phyloP scores from a whole-genome alignment of 495 filamentous ascomycete species.

The Pseudoneurospora amorphoporcata region DNA sequence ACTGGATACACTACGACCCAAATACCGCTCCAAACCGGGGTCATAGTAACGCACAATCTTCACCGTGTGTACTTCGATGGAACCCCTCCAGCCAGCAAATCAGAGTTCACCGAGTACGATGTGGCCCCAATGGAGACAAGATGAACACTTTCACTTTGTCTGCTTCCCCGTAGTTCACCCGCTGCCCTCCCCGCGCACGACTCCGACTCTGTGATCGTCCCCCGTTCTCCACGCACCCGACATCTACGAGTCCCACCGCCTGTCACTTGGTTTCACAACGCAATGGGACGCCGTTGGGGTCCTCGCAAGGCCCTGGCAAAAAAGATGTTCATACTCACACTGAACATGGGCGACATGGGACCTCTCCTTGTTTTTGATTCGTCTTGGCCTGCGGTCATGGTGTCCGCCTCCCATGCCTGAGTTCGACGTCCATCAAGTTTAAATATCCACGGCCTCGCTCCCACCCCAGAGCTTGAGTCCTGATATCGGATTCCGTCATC shows the following conservation, averaged over 20 bases:
- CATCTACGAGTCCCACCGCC: background rate
- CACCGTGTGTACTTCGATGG: background rate
- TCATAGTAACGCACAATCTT: background rate
- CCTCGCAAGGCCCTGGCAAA: background rate
- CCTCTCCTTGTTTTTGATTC: background rate
- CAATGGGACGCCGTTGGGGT: background rate
- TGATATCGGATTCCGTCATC: background rate
- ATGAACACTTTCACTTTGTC: background rate
- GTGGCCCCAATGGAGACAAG: background rate
- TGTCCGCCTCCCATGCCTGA: background rate
- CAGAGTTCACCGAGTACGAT: background rate
- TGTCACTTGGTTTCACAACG: background rate
- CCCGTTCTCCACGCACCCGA: background rate
- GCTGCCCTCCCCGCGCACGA: background rate
- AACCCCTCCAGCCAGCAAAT: background rate
- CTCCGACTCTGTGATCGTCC: background rate
- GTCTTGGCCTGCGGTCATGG: background rate
- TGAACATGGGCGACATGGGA: background rate
- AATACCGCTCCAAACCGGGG: background rate
- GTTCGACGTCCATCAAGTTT: background rate
- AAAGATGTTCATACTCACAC: background rate
- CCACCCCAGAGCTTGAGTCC: background rate
- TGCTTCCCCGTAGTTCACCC: background rate
- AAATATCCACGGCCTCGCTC: background rate
- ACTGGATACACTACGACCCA: background rate